Evolutionary conservation across 164 flowering plant species (phyloP).

Genomic region (Amborella trichopoda): DNA sequence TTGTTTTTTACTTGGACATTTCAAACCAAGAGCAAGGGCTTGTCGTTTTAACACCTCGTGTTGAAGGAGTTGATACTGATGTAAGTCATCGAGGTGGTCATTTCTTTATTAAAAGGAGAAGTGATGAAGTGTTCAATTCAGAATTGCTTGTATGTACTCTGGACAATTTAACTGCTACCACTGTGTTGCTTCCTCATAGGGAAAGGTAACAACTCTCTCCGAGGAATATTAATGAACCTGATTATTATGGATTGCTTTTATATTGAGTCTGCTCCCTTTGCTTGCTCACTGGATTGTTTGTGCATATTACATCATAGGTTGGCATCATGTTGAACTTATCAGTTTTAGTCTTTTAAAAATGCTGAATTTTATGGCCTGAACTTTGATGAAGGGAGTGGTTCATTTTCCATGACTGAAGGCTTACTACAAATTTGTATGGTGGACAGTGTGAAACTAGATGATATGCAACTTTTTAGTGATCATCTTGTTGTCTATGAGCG

Average conservation of each 20-base stretch:
- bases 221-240: too few species aligned
- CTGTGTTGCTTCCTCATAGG: conserved; percentile 70
- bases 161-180: conserved; percentile 47
- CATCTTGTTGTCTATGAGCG: conserved; percentile 66
- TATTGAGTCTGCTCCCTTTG: too few species aligned
- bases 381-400: too few species aligned
- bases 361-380: too few species aligned
- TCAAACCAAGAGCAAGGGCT: conserved; percentile 58
- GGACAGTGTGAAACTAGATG: conserved; percentile 69
- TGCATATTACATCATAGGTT: too few species aligned
- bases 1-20: conserved; percentile 53
- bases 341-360: too few species aligned
- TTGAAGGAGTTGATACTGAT: conserved; percentile 60
- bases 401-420: conserved; percentile 1
- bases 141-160: conserved; percentile 72
- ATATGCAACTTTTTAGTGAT: conserved; percentile 45
- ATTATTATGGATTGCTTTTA: too few species aligned
- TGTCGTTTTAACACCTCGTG: conserved; percentile 60
- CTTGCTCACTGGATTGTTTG: too few species aligned
- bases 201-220: conserved; percentile 45
- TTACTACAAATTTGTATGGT: conserved; percentile 5
- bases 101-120: conserved; percentile 22
- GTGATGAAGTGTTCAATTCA: conserved; percentile 51
- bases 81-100: conserved; percentile 78
- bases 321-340: too few species aligned